Evolutionary conservation across 768 basidiomycete genomes (phyloP), one percentile per base, ranked within the genome.

Genomic region (Hemileccinum impolitum): DNA sequence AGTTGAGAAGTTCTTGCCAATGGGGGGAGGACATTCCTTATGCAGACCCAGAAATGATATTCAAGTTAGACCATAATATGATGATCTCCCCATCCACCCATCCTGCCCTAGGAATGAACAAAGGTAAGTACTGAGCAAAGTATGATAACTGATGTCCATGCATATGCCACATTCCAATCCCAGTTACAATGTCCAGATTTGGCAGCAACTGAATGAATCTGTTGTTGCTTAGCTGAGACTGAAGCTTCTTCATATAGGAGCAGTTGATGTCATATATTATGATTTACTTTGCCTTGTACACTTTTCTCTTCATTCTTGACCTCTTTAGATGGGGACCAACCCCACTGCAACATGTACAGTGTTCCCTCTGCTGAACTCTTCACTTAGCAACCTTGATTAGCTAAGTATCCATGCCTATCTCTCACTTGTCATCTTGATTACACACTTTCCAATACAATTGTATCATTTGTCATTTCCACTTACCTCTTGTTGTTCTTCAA

Each of bases 21-120:
- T 70, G 66, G 0, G 61, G 55, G 4, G 48, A 13, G 0, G 59
- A 45, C 50, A 69, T 67, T 0, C 53, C 56, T 0, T 62, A 37
- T 0, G 61, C 59, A 9, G 57, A 63, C 0, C 56, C 26, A 0
- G 65, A 63, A 0, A 66, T 56, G 1, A 62, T 51, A 34, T 72
- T 72, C 0, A 71, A 23, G 47, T 0, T 48, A 25, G 59, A 47
- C 70, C 71, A 73, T 0, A 72, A 39, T 0, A 64, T 70, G 8
- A 73, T 25, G 3, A 72, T 68, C 36, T 72, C 65, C 0, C 69
- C 66, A 39, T 70, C 66, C 0, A 68, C 39, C 8, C 66, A 53
- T 0, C 66, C 64, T 0, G 53, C 56, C 0, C 70, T 69, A 2
- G 35, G 38, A 10, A 73, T 60, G 23, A 61, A 71, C 14, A 52